These are phyloP conservation scores for barrel medic (Medicago truncatula) DNA, from an alignment of 306 rosid species.

Conservation along the genomic window MtrunA17r5.0-ANR NC_053043.1:6016501-6017000, in stretches of 20 bases:
- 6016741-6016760: not conserved
- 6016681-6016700: slow-evolving; percentile 6
- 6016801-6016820: not conserved
- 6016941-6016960: no score
- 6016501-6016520: slow-evolving; percentile 6
- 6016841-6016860: not conserved
- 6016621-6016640: slow-evolving; percentile 10
- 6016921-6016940: no score
- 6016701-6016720: not conserved
- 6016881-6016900: not conserved
- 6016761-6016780: not conserved
- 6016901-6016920: not conserved
- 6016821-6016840: not conserved
- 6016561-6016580: slow-evolving; percentile 20
- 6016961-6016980: no score
- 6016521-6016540: slow-evolving; percentile 27
- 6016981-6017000: no score
- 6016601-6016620: slow-evolving; percentile 33
- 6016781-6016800: not conserved
- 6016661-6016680: not conserved
- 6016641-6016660: not conserved
- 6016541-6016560: slow-evolving; percentile 33
- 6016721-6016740: not conserved
- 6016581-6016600: slow-evolving; percentile 32
- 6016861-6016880: not conserved